phyloP scores from a whole-genome alignment of 1,284 basidiomycete genomes.

The Flammula alnicola region DNA sequence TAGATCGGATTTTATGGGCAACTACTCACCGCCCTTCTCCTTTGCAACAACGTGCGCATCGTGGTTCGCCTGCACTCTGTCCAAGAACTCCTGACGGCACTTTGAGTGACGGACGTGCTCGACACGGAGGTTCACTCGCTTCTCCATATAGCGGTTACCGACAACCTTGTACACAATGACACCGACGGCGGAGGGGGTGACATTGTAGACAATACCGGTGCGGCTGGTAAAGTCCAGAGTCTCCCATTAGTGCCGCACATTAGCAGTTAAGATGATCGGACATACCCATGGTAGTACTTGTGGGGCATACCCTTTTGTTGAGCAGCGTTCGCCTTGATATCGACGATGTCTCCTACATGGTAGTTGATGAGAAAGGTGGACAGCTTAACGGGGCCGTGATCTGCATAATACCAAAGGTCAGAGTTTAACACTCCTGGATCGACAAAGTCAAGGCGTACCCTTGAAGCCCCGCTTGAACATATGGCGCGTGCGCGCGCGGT shows the following conservation, averaged over 20 bases:
- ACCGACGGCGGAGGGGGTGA: conserved; percentile 93
- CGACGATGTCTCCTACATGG: conserved; percentile 97
- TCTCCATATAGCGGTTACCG: conserved; percentile 99
- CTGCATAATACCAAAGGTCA: conserved; percentile 44
- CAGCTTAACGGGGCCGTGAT: conserved; percentile 90
- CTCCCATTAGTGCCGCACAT: not conserved
- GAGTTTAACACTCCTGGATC: conserved; percentile 12
- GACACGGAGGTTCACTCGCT: conserved; percentile 98
- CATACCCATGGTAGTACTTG: conserved; percentile 92
- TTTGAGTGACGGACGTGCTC: conserved; percentile 99
- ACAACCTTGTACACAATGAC: conserved; percentile 99
- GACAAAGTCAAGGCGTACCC: conserved; percentile 54
- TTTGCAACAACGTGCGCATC: conserved; percentile 84
- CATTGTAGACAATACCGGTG: conserved; percentile 99
- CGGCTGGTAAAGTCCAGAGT: conserved; percentile 54
- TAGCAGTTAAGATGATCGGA: too few relatives aligned
- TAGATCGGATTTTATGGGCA: not conserved
- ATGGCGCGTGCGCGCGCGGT: conserved; percentile 99
- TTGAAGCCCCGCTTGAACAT: conserved; percentile 99
- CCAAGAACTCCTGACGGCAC: conserved; percentile 98
- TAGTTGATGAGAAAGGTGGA: conserved; percentile 95
- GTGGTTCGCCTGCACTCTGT: conserved; percentile 95
- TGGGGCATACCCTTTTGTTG: conserved; percentile 99
- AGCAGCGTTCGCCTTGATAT: conserved; percentile 99
- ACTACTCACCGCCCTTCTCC: conserved; percentile 84